Base-by-base conservation (phyloP, 192 early-diverging fungal genomes). In the Phycomyces blakesleeanus region DNA sequence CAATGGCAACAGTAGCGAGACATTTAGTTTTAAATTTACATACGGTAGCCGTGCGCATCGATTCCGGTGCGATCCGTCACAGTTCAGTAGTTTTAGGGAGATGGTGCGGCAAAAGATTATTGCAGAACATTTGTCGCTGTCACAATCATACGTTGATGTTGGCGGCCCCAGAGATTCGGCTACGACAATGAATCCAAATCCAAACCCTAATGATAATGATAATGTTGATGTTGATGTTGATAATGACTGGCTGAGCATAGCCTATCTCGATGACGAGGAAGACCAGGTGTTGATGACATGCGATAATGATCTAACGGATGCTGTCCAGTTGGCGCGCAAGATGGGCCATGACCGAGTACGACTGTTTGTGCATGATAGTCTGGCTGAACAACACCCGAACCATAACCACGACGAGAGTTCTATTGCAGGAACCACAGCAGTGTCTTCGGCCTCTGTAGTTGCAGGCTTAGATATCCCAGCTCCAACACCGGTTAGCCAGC, bases 251-350 rank as follows among this genome's bases (percentile, higher is more conserved):
- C 49, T 76, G 71, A 52, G 78, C 0, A 72, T 88, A 44, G 77
- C 82, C 1, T 97, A 94, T 54, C 76, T 89, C 54, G 94, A 97
- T 73, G 94, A 97, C 55, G 94, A 97, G 26, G 86, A 85, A 52
- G 94, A 97, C 72, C 66, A 82, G 57, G 87, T 97, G 21, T 75
- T 86, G 56, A 78, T 97, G 57, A 81, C 82, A n/a, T 74, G 77
- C 25, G 83, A 89, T 44, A 60, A 77, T 0, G 94, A 95, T 67
- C 73, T 97, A 61, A 74, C 78, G 29, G 90, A 94, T 50, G 93
- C 94, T 4, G 86, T 95, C 0, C 76, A 82, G 24, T 76, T 91
- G 75, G 92, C 94, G 5, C 79, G 81, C 57, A 80, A 85, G 69
- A 79, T 85, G 25, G 88, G 85, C 27, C 81, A 83, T 71, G 82